Evolutionary conservation across 495 filamentous ascomycete genomes (phyloP), one percentile per base, ranked within the genome.

Genomic region (Aspergillus nanangensis): DNA sequence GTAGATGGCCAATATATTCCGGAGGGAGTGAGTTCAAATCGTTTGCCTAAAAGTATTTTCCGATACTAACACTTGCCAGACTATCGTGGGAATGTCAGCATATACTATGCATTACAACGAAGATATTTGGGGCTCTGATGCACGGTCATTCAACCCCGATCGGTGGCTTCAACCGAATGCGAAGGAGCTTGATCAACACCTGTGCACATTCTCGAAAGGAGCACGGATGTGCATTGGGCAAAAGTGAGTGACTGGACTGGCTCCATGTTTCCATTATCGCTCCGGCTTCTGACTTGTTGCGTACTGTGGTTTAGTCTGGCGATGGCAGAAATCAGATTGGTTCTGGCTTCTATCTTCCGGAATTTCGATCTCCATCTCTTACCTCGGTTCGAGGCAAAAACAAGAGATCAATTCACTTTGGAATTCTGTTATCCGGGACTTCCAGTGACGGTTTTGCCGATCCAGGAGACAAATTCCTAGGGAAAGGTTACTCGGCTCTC

Each of bases 81-180:
- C 44, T 4, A 19, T 38, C n/a, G 50, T 70, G 5, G 51, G 56
- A 35, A 63, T 63, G 58, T 61, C 55, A 3, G 43, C 55, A 0
- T 43, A 55, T 3, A 41, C 56, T 5, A 45, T 69, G 13, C 65
- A 72, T 42, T 39, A 42, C 8, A 58, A 48, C 36, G 48, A 57
- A 18, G 27, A 37, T 1, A 36, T 67, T 20, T 71, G 68, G 34
- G 42, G 33, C 15, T 53, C 61, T 0, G 42, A 63, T 24, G n/a
- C n/a, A n/a, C n/a, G n/a, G n/a, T n/a, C n/a, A n/a, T n/a, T n/a
- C n/a, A n/a, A n/a, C n/a, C n/a, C n/a, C n/a, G n/a, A n/a, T n/a
- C n/a, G n/a, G n/a, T n/a, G n/a, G n/a, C n/a, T n/a, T n/a, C n/a
- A n/a, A n/a, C n/a, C n/a, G n/a, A n/a, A n/a, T n/a, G n/a, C n/a